Conservation (phyloP, 2,329 filamentous ascomycete species). For the Botryotinia globosa region DNA sequence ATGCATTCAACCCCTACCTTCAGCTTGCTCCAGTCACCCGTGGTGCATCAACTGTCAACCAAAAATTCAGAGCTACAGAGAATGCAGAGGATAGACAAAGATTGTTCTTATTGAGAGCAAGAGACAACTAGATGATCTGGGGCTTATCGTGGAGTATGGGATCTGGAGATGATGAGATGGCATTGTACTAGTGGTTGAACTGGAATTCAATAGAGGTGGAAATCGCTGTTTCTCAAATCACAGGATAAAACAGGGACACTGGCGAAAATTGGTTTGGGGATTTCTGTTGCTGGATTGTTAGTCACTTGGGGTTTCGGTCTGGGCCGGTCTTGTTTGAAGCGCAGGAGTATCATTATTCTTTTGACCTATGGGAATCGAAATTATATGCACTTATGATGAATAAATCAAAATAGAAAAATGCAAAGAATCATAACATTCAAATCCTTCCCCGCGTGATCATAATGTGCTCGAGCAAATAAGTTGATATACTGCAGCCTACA, state of each 20-base stretch:
- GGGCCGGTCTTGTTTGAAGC: not conserved
- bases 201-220: not conserved
- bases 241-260: not conserved
- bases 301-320: not conserved
- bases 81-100: conserved; percentile 18
- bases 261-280: conserved; percentile 1
- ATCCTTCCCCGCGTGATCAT: not conserved
- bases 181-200: not conserved
- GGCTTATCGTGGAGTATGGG: not conserved
- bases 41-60: not conserved
- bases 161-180: not conserved
- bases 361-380: not conserved
- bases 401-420: not conserved
- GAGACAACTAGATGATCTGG: conserved; percentile 11
- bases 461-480: not conserved
- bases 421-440: not conserved
- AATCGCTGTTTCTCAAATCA: not conserved
- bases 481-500: not conserved
- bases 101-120: conserved; percentile 17
- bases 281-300: not conserved
- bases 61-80: conserved; percentile 6
- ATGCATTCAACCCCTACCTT: conserved; percentile 12
- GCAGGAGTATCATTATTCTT: not conserved
- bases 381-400: not conserved
- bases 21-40: conserved; percentile 17